Evolutionary conservation across 2,329 filamentous ascomycete species (phyloP).

Genomic region (Penicillium sp.): DNA sequence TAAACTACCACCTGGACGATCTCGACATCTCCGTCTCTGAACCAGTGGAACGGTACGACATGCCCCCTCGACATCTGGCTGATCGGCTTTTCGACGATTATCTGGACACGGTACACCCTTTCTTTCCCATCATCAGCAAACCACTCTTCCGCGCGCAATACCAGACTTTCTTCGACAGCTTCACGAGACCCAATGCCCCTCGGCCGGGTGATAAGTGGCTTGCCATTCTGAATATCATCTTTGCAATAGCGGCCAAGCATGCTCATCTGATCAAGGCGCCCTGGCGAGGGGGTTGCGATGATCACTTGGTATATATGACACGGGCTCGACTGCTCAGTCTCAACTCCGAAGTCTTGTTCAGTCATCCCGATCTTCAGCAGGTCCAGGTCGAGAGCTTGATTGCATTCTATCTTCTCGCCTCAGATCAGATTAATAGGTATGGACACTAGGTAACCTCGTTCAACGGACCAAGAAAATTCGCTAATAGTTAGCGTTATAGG

Average conservation of each 20-base stretch:
- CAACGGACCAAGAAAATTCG: not conserved
- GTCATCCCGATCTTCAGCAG: conserved; percentile 41
- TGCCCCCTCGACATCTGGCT: conserved; percentile 40
- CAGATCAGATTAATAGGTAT: conserved; percentile 44
- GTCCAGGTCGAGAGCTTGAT: conserved; percentile 41
- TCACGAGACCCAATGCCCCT: conserved; percentile 15
- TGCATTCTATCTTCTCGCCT: conserved; percentile 38
- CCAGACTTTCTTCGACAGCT: conserved; percentile 28
- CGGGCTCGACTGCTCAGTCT: conserved; percentile 39
- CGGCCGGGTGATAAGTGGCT: conserved; percentile 39
- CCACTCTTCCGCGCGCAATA: conserved; percentile 40
- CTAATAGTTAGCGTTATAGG: conserved; percentile 20
- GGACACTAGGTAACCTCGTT: conserved; percentile 3
- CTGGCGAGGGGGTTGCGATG: conserved; percentile 33
- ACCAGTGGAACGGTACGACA: conserved; percentile 44
- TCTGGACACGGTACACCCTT: conserved; percentile 38
- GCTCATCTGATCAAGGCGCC: conserved; percentile 34
- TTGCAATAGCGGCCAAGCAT: conserved; percentile 42
- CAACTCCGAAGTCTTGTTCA: conserved; percentile 32
- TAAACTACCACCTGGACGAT: conserved; percentile 48
- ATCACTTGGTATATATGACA: conserved; percentile 38
- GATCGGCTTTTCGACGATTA: conserved; percentile 41
- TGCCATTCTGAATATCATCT: conserved; percentile 44
- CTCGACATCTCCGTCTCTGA: conserved; percentile 44
- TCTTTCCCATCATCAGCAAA: conserved; percentile 43